Conservation (phyloP, 106 monocot species). For the Allium cepa region DNA sequence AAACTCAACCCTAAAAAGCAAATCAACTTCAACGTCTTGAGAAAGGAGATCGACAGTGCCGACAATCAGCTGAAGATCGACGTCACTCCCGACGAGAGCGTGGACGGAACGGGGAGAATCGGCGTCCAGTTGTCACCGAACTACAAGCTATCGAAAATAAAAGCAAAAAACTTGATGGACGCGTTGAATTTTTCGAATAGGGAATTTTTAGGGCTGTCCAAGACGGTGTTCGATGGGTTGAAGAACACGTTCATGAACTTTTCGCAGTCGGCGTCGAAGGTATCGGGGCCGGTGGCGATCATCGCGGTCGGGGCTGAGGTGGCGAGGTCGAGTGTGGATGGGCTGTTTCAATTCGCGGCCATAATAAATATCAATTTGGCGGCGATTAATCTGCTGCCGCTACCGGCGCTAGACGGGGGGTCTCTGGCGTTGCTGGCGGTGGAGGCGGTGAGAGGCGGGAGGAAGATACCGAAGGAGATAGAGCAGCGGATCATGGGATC, state of each 20-base stretch:
- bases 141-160: constrained; percentile 37
- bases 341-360: constrained; percentile 86
- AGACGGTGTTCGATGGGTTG: constrained; percentile 62
- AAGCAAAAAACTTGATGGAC: constrained; percentile 31
- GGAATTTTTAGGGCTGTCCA: constrained; percentile 47
- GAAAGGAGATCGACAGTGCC: background rate
- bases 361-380: constrained; percentile 84
- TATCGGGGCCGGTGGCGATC: constrained; percentile 91
- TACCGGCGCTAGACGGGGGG: constrained; percentile 91
- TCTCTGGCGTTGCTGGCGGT: constrained; percentile 66
- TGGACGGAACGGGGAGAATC: constrained; percentile 66
- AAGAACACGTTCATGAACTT: constrained; percentile 89
- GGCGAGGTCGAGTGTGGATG: constrained; percentile 71
- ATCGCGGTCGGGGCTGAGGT: constrained; percentile 92
- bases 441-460: constrained; percentile 80
- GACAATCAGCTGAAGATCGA: constrained; percentile 11
- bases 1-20: constrained; percentile 39
- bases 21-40: constrained; percentile 29
- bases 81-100: constrained; percentile 52
- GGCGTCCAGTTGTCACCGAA: constrained; percentile 91
- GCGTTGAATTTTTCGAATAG: constrained; percentile 36
- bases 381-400: constrained; percentile 79
- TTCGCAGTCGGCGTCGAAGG: constrained; percentile 75
- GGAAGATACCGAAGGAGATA: constrained; percentile 80
- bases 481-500: constrained; percentile 92